Evolutionary conservation across 768 basidiomycete species (phyloP).

Genomic region (Kwoniella dejecticola): DNA sequence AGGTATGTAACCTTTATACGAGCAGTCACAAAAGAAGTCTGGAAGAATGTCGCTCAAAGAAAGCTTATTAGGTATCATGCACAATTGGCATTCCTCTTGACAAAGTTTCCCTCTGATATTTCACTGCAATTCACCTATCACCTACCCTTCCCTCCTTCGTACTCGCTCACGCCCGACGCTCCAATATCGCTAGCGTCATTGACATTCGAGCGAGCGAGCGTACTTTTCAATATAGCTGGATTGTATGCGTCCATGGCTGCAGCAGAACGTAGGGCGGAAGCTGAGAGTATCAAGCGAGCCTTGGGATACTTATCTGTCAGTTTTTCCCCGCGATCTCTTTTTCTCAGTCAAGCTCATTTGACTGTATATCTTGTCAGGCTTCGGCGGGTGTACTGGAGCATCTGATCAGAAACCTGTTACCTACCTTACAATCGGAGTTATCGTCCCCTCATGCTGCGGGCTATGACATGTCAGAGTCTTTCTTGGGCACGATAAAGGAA

Average conservation of each 20-base stretch:
- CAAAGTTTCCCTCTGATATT: constrained; percentile 76
- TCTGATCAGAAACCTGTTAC: constrained; percentile 46
- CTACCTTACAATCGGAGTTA: constrained; percentile 40
- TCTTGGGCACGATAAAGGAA: constrained; percentile 67
- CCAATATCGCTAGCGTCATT: constrained; percentile 72
- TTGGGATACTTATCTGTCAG: constrained; percentile 57
- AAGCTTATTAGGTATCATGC: constrained; percentile 67
- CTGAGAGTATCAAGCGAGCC: constrained; percentile 83
- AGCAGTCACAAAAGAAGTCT: too few species aligned
- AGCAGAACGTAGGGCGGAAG: constrained; percentile 53
- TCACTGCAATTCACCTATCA: constrained; percentile 63
- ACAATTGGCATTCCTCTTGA: constrained; percentile 77
- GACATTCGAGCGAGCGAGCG: constrained; percentile 74
- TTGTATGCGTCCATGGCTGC: constrained; percentile 79
- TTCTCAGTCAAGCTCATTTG: background rate
- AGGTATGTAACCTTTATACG: constrained; percentile 61
- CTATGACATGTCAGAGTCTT: constrained; percentile 67
- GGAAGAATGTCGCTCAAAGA: too few species aligned
- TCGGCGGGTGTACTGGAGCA: constrained; percentile 51
- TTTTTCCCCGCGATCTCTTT: background rate
- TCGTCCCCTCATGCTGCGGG: constrained; percentile 46
- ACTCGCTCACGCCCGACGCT: constrained; percentile 55
- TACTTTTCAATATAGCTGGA: constrained; percentile 83
- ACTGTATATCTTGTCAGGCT: constrained; percentile 18
- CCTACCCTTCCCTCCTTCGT: constrained; percentile 65